Evolutionary conservation across 176 grass and related monocot species (phyloP), one percentile per base, ranked within the genome.

Genomic region (Oryza brachyantha): DNA sequence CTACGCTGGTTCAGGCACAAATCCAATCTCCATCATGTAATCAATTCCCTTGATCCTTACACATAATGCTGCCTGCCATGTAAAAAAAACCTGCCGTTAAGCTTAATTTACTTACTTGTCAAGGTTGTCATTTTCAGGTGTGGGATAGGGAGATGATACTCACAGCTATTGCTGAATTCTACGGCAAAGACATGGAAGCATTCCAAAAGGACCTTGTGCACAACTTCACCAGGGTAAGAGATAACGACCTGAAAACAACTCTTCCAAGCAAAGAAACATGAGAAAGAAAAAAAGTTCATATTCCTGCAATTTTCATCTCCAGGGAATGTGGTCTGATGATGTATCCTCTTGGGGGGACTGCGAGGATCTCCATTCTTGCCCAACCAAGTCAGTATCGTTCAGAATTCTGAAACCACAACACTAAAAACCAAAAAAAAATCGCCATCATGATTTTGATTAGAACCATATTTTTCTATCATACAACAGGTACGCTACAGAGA

Each of bases 111-210:
- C 17, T 66, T 9, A 55, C 29, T 21, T 76, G 22, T 77, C 8
- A 73, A 54, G 5, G 50, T 32, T 63, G 22, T 34, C 5, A 3
- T 41, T 63, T 84, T 9, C 84, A 97, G 94, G 91, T 97, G 21
- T 94, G 94, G 94, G 94, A 94, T 74, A 88, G 91, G 73, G 94
- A 97, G 68, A 94, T 94, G 77, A 93, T 97, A 48, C 87, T 86
- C 55, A 97, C 89, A 17, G 84, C 87, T 17, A 68, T 94, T 2
- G 80, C 85, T 27, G 85, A 92, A 5, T 81, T 83, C 58, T 97
- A 91, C 64, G 71, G 57, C 50, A 97, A 92, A 57, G 87, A 90
- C 55, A 77, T 97, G 82, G 72, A 22, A 55, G 25, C 37, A 27
- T 94, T 97, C 72, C 84, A 88, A 73, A 81, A 90, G 68, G 86